These are phyloP conservation scores for Carex cristatella DNA, from an alignment of 176 grass and related monocot species.

Conservation along the genomic window DNA sequence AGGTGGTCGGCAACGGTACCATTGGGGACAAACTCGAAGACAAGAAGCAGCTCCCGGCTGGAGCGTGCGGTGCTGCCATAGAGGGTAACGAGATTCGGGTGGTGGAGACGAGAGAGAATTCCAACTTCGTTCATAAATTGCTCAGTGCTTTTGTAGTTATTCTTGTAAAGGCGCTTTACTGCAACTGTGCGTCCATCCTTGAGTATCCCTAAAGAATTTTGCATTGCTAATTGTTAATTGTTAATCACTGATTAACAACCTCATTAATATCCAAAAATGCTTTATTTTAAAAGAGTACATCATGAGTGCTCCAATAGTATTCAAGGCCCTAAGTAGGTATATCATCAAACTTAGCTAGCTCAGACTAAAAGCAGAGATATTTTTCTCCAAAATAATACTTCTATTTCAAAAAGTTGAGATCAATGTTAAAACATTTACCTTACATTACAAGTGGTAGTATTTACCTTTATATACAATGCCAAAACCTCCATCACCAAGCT, in stretches of 20 bases:
- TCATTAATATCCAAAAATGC: neutral
- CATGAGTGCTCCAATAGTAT: neutral
- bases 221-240: neutral
- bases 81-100: constrained; percentile 65
- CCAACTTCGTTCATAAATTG: constrained; percentile 83
- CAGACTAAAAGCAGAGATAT: neutral
- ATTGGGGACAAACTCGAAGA: constrained; percentile 80
- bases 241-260: neutral
- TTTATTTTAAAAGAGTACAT: neutral
- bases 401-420: neutral
- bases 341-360: neutral
- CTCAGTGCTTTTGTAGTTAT: constrained; percentile 53
- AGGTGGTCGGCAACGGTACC: constrained; percentile 91
- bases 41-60: constrained; percentile 67
- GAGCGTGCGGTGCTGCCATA: constrained; percentile 64
- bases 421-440: neutral
- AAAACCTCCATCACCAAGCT: constrained; percentile 83
- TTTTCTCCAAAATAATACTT: neutral
- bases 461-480: constrained; percentile 81
- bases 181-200: constrained; percentile 65
- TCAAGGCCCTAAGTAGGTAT: neutral
- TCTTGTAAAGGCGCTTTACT: constrained; percentile 77
- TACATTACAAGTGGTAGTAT: neutral
- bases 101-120: constrained; percentile 56
- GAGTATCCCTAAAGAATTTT: constrained; percentile 45